A percentile compares a stretch with the other conserved stretches of the same genome.
Conservation (phyloP, 2,329 filamentous ascomycete species). For the Xylariaceae sp. region DNA sequence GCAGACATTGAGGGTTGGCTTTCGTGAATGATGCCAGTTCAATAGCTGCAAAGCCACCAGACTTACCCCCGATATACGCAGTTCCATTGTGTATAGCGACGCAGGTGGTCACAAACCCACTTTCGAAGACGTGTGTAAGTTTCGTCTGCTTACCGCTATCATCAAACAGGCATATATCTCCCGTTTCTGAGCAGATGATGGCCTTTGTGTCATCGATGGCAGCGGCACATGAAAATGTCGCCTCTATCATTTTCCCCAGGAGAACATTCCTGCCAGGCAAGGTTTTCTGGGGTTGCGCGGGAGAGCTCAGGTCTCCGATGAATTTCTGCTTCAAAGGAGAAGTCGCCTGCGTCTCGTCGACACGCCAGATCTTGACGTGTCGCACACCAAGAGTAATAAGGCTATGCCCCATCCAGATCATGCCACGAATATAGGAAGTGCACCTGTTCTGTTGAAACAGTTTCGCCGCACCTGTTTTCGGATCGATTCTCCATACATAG, state of each 20-base stretch:
- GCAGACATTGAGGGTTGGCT: constrained; percentile 34
- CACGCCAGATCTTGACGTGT: constrained; percentile 89
- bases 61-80: constrained; percentile 66
- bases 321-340: constrained; percentile 64
- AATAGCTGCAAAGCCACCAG: constrained; percentile 53
- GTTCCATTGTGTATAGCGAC: constrained; percentile 56
- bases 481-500: constrained; percentile 83
- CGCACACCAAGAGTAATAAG: constrained; percentile 85
- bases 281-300: constrained; percentile 55
- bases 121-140: constrained; percentile 60
- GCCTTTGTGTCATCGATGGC: constrained; percentile 69
- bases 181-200: constrained; percentile 80
- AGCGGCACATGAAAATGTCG: constrained; percentile 75
- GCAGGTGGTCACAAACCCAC: constrained; percentile 65
- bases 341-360: constrained; percentile 59
- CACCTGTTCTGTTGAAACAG: constrained; percentile 87
- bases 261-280: constrained; percentile 84
- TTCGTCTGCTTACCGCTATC: constrained; percentile 69
- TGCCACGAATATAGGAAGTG: constrained; percentile 77
- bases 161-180: constrained; percentile 85
- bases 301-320: constrained; percentile 37
- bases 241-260: constrained; percentile 75
- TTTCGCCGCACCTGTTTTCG: constrained; percentile 73
- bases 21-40: constrained; percentile 46
- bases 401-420: constrained; percentile 83